A percentile compares a stretch with the other conserved stretches of the same genome.
These are phyloP conservation scores for Sordariomycetes sp. DNA, from an alignment of 2,329 filamentous ascomycete genomes.

Conservation along the genomic window DNA sequence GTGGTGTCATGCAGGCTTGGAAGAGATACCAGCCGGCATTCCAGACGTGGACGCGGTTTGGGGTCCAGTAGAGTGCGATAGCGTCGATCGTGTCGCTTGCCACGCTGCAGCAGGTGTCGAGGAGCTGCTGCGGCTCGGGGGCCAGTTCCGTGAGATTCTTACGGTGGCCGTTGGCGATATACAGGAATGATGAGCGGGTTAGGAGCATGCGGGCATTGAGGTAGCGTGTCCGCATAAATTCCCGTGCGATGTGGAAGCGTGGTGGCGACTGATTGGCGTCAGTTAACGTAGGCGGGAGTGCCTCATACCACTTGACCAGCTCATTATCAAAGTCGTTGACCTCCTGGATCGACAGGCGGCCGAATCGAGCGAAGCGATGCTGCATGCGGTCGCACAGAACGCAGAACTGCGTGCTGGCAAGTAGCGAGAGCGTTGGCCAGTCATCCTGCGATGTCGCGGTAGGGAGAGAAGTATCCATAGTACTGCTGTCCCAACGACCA, in stretches of 20 bases:
- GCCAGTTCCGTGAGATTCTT: constrained; percentile 7
- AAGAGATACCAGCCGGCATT: constrained; percentile 21
- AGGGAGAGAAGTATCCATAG: constrained; percentile 18
- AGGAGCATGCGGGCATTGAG: constrained; percentile 17
- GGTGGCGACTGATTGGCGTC: constrained; percentile 12
- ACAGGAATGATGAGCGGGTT: constrained; percentile 11
- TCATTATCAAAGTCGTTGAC: constrained; percentile 16
- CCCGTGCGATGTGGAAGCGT: constrained; percentile 14
- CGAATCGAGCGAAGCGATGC: constrained; percentile 17
- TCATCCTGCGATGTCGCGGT: constrained; percentile 12
- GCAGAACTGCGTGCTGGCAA: constrained; percentile 17
- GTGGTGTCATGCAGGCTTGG: constrained; percentile 19
- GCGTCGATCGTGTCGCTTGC: constrained; percentile 18
- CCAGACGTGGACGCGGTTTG: constrained; percentile 21
- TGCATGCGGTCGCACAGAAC: constrained; percentile 18
- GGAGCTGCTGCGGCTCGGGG: constrained; percentile 11
- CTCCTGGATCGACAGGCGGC: constrained; percentile 13
- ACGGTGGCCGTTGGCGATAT: constrained; percentile 12
- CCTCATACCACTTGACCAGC: constrained; percentile 15
- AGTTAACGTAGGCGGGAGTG: constrained; percentile 11
- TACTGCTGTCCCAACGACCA: constrained; percentile 17
- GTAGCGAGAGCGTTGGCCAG: constrained; percentile 13
- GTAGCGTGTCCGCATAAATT: constrained; percentile 19
- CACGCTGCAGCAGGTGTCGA: constrained; percentile 14
- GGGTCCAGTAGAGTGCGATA: constrained; percentile 20